Evolutionary conservation across 768 basidiomycete species (phyloP).

Genomic region (Pisolithus albus): DNA sequence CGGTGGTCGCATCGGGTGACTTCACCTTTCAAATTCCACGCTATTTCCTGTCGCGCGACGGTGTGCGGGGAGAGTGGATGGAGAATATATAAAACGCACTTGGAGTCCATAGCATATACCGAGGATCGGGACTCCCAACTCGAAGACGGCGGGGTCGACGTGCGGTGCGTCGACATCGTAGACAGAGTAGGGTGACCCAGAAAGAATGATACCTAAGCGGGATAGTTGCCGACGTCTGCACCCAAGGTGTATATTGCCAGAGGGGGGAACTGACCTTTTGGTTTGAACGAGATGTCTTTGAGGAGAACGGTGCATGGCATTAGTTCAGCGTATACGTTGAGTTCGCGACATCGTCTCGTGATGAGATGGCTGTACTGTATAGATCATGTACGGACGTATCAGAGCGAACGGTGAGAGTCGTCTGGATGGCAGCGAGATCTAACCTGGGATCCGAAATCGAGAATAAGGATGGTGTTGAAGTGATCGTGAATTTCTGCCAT

Average conservation of each 20-base stretch:
- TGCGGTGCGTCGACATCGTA: slow-evolving; percentile 91
- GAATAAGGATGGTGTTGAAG: slow-evolving; percentile 92
- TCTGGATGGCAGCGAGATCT: slow-evolving; percentile 10
- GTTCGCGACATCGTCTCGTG: slow-evolving; percentile 93
- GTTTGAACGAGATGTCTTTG: slow-evolving; percentile 83
- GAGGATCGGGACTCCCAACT: slow-evolving; percentile 82
- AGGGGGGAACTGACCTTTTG: slow-evolving; percentile 53
- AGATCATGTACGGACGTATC: not conserved
- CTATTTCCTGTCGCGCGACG: slow-evolving; percentile 66
- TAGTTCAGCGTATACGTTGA: slow-evolving; percentile 95
- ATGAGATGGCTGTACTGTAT: slow-evolving; percentile 92
- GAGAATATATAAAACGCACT: slow-evolving; percentile 36
- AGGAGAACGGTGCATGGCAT: slow-evolving; percentile 94
- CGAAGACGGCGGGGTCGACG: slow-evolving; percentile 89
- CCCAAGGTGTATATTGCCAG: not conserved
- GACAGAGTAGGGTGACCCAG: slow-evolving; percentile 97
- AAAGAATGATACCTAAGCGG: slow-evolving; percentile 79
- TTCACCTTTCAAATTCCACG: slow-evolving; percentile 77
- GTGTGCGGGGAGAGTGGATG: not conserved
- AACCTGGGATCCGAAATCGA: slow-evolving; percentile 97
- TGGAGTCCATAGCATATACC: slow-evolving; percentile 98
- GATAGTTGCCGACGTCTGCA: not conserved
- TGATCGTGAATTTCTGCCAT: slow-evolving; percentile 92
- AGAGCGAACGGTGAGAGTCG: slow-evolving; percentile 6
- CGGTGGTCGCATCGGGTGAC: slow-evolving; percentile 85